Base-by-base conservation (phyloP, 179 eudicot species). In the Dionaea muscipula region DNA sequence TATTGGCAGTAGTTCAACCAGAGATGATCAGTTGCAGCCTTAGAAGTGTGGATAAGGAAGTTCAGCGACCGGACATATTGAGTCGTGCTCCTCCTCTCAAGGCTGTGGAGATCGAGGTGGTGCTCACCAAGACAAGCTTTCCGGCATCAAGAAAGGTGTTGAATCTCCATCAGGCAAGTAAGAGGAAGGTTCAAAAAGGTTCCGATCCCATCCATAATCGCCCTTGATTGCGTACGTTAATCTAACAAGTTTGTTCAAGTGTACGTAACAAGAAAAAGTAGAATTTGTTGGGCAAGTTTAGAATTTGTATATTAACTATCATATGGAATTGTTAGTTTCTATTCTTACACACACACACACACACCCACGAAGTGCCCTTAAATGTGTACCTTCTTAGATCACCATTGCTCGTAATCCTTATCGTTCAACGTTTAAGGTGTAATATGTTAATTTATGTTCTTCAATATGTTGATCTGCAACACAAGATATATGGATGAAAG, bases 171-270 rank as follows among this genome's bases (percentile, higher is more conserved):
- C 65, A 55, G 54, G 67, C 65, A 1, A 63, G 67, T 31, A 64
- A 75, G 60, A 70, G 86, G 66, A 55, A 73, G 40, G 75, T 81
- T 40, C 55, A 71, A 51, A 62, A 68, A 68, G 83, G 86, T 55
- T 66, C 83, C 15, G 72, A 74, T 59, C 82, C 79, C 21, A 78
- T 78, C 47, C 82, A 78, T 63, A 78, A 78, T 66, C 62, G 20
- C 48, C 19, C 19, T 44, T 7, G 18, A 44, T 13, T 7, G 22
- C 2, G 20, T 6, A 44, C 2, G 48, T 9, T 38, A 14, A 38
- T 38, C 12, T 7, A 18, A 16, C 18, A 15, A 18, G 20, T n/a
- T n/a, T 31, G 35, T 31, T 31, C 35, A 44, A 15, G 20, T 44
- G 48, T 44, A 44, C 48, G 13, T 11, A 41, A 41, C 46, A 11